Evolutionary conservation across 2,329 filamentous ascomycete genomes (phyloP).

Genomic region (Mycogone perniciosa): DNA sequence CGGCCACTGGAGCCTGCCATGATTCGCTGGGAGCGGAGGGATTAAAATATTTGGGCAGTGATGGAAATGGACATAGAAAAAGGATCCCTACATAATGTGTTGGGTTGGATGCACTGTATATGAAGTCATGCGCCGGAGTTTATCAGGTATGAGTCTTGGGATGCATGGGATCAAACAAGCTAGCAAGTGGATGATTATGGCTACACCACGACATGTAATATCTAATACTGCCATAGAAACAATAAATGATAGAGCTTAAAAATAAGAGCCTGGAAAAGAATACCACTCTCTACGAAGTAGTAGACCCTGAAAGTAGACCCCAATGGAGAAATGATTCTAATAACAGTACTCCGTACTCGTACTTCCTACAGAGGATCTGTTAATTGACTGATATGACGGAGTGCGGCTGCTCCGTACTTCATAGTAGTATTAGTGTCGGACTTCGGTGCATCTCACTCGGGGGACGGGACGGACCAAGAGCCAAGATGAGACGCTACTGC

Average conservation of each 20-base stretch:
- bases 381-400: too few relatives aligned
- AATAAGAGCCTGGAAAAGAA: slow-evolving; percentile 7
- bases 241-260: not conserved
- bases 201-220: slow-evolving; percentile 9
- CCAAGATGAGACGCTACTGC: slow-evolving; percentile 5
- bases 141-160: not conserved
- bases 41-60: slow-evolving; percentile 25
- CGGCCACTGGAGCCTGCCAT: slow-evolving; percentile 64
- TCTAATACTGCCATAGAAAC: slow-evolving; percentile 5
- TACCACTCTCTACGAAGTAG: too few relatives aligned
- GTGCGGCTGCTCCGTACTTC: too few relatives aligned
- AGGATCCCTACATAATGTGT: slow-evolving; percentile 45
- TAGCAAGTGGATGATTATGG: slow-evolving; percentile 6
- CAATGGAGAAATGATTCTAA: not conserved
- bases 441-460: too few relatives aligned
- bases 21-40: slow-evolving; percentile 69
- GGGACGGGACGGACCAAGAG: too few relatives aligned
- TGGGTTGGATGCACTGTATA: slow-evolving; percentile 28
- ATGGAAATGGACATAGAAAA: slow-evolving; percentile 13
- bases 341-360: too few relatives aligned
- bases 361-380: too few relatives aligned
- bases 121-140: slow-evolving; percentile 10
- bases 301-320: not conserved
- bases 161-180: slow-evolving; percentile 5
- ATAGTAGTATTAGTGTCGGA: too few relatives aligned